Conservation (phyloP, 1,139 yeast genomes). For the Taphrina wiesneri region DNA sequence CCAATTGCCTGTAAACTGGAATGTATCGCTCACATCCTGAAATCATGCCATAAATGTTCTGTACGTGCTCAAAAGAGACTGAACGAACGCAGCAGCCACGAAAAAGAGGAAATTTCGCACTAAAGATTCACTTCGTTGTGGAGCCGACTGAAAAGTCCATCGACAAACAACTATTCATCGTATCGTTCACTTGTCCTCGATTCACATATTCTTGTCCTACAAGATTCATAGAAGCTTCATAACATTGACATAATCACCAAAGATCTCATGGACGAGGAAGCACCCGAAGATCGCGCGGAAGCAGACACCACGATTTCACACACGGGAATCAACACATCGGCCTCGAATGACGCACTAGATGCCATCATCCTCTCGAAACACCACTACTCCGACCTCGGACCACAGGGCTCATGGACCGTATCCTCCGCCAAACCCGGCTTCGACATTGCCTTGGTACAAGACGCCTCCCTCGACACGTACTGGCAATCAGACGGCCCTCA, state of each 20-base stretch:
- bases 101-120: too few species aligned
- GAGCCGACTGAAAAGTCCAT: neutral
- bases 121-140: too few species aligned
- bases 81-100: too few species aligned
- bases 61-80: too few species aligned
- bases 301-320: neutral
- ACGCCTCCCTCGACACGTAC: slow-evolving; percentile 62
- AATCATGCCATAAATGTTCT: too few species aligned
- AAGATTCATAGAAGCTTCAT: neutral
- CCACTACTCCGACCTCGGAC: slow-evolving; percentile 62
- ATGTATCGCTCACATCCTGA: neutral
- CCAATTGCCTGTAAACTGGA: neutral
- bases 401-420: slow-evolving; percentile 80
- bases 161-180: neutral
- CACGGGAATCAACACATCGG: neutral
- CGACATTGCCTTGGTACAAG: slow-evolving; percentile 70
- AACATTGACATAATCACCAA: neutral
- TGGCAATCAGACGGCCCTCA: slow-evolving; percentile 98
- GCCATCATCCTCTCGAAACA: slow-evolving; percentile 2
- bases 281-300: neutral
- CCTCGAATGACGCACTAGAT: slow-evolving; percentile 3
- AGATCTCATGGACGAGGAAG: neutral
- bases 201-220: neutral
- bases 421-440: slow-evolving; percentile 74
- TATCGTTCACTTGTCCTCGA: neutral